Conservation (phyloP, 139 green algal genomes). For the Closterium sp. region DNA sequence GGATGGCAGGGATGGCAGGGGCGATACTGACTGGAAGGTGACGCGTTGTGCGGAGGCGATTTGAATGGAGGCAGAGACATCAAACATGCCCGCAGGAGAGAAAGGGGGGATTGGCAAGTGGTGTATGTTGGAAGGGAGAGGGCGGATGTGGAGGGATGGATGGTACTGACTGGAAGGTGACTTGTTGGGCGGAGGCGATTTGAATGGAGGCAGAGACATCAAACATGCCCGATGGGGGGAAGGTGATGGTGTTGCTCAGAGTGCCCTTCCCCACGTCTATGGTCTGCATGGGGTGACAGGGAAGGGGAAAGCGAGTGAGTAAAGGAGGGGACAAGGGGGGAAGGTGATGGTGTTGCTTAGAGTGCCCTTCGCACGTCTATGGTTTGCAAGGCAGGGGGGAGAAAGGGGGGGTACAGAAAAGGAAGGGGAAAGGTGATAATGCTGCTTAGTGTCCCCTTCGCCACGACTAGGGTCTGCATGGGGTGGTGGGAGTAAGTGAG, state of each 20-base stretch:
- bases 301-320: background rate
- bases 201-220: conserved; percentile 68
- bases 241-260: conserved; percentile 89
- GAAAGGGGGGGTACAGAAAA: too few relatives aligned
- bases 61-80: background rate
- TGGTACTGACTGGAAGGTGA: conserved; percentile 36
- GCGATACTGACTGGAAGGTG: conserved; percentile 41
- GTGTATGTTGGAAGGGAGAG: conserved; percentile 63
- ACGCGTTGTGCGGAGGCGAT: conserved; percentile 40
- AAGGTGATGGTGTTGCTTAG: too few relatives aligned
- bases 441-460: too few relatives aligned
- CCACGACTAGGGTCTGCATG: background rate
- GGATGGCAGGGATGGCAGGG: too few relatives aligned
- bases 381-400: conserved; percentile 59
- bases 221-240: conserved; percentile 79
- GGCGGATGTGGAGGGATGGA: conserved; percentile 61
- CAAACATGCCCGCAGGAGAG: background rate
- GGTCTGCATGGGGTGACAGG: too few relatives aligned
- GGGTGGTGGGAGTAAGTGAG: background rate
- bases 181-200: background rate
- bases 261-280: conserved; percentile 66
- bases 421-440: too few relatives aligned
- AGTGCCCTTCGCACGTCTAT: conserved; percentile 64
- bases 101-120: background rate
- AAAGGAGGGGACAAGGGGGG: background rate